These are phyloP conservation scores for Phaseolus lunatus DNA, from an alignment of 306 rosid species.

Conservation along the genomic window DNA sequence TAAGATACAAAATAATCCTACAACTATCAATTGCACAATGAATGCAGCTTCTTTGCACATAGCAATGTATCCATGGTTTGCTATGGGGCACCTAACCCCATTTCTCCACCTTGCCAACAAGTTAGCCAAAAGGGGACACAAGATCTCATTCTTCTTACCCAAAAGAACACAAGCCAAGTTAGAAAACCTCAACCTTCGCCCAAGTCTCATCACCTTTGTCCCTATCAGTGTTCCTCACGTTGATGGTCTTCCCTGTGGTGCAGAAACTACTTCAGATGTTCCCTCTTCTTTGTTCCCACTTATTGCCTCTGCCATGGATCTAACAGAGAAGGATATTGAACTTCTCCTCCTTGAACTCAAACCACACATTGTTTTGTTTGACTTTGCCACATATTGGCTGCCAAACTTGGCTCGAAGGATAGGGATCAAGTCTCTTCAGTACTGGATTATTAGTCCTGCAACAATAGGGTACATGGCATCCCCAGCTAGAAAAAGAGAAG, in stretches of 20 bases:
- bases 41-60: constrained; percentile 10
- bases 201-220: constrained; percentile 18
- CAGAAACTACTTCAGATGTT: constrained; percentile 32
- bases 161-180: constrained; percentile 26
- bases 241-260: constrained; percentile 22
- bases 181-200: constrained; percentile 26
- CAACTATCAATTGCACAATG: too few relatives aligned
- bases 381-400: background rate
- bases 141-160: constrained; percentile 41
- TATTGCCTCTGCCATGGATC: constrained; percentile 25
- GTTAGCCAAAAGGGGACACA: constrained; percentile 42
- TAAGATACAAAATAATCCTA: too few relatives aligned
- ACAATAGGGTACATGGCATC: background rate
- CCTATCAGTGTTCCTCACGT: constrained; percentile 24
- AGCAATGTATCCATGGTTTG: constrained; percentile 42
- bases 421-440: constrained; percentile 31
- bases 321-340: constrained; percentile 2
- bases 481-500: background rate
- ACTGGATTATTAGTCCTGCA: background rate
- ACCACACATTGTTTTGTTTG: constrained; percentile 34
- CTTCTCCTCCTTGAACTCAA: background rate
- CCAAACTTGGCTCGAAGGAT: background rate
- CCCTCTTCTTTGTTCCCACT: background rate
- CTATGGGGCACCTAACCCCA: constrained; percentile 7
- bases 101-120: constrained; percentile 36